Percentiles rank a stretch among this genome's conserved stretches.
Evolutionary conservation across 192 early-diverging fungal genomes (phyloP).

Genomic region (Entomortierella parvispora): DNA sequence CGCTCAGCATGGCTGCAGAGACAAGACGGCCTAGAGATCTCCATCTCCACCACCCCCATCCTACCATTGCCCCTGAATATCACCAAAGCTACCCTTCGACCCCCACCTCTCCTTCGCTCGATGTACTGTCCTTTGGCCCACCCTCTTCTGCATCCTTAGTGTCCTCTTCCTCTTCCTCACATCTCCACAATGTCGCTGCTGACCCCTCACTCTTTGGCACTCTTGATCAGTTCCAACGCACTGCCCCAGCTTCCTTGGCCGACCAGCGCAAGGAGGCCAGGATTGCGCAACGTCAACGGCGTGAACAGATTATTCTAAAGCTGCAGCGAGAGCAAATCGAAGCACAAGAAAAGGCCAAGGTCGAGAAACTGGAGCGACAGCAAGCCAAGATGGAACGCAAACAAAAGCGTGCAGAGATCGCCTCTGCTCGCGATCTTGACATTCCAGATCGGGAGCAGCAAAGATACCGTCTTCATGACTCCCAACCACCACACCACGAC

Average conservation of each 20-base stretch:
- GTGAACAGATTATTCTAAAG: conserved; percentile 37
- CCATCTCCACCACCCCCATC: neutral
- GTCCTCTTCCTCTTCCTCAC: too few relatives aligned
- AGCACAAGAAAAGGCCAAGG: conserved; percentile 34
- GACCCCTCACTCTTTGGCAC: conserved; percentile 12
- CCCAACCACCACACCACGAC: conserved; percentile 6
- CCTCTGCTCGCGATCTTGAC: neutral
- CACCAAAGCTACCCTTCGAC: neutral
- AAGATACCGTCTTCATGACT: neutral
- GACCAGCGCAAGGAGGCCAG: conserved; percentile 29
- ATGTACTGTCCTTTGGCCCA: neutral
- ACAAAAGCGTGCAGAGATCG: conserved; percentile 16
- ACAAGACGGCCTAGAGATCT: conserved; percentile 16
- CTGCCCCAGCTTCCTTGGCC: neutral
- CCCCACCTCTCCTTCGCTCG: too few relatives aligned
- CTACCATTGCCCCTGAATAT: neutral
- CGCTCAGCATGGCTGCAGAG: conserved; percentile 42
- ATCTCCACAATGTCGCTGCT: neutral
- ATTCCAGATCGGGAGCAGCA: neutral
- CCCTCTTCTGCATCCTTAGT: too few relatives aligned
- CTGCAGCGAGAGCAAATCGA: conserved; percentile 46
- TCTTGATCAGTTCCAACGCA: conserved; percentile 16
- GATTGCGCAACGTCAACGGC: conserved; percentile 23
- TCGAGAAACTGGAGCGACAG: conserved; percentile 36
- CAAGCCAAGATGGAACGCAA: conserved; percentile 32